phyloP scores from a whole-genome alignment of 257 asterid genomes.

The Catharanthus roseus region DNA sequence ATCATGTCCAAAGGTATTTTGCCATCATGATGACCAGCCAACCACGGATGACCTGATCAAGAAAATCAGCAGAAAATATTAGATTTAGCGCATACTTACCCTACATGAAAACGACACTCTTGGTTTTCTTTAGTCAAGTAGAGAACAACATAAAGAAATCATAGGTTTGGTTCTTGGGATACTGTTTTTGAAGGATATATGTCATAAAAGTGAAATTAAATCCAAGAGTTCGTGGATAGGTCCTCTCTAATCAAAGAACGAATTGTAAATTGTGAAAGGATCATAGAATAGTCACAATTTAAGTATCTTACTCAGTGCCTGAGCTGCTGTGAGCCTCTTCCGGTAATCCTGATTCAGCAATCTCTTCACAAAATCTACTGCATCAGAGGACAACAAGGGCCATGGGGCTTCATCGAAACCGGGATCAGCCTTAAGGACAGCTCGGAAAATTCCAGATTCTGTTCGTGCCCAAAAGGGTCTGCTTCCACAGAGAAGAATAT shows the following conservation, averaged over 20 bases:
- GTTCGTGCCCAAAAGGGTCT: slow-evolving; percentile 78
- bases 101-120: not conserved
- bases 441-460: slow-evolving; percentile 69
- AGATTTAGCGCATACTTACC: not conserved
- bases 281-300: not conserved
- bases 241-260: not conserved
- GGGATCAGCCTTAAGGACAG: slow-evolving; percentile 68
- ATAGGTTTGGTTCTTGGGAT: not conserved
- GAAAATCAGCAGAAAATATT: slow-evolving; percentile 4
- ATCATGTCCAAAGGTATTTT: slow-evolving; percentile 90
- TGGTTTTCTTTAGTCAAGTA: not conserved
- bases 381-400: slow-evolving; percentile 75
- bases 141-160: not conserved
- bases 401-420: slow-evolving; percentile 77
- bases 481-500: slow-evolving; percentile 87
- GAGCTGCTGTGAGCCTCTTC: slow-evolving; percentile 79
- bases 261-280: not conserved
- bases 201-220: not conserved
- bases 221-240: not conserved
- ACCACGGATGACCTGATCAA: slow-evolving; percentile 92
- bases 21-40: slow-evolving; percentile 66
- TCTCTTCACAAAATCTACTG: slow-evolving; percentile 81
- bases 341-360: slow-evolving; percentile 82
- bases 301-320: slow-evolving; percentile 70
- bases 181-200: not conserved